These are phyloP conservation scores for Metschnikowia kofuensis DNA, from an alignment of 805 yeast species.

Conservation along the genomic window DNA sequence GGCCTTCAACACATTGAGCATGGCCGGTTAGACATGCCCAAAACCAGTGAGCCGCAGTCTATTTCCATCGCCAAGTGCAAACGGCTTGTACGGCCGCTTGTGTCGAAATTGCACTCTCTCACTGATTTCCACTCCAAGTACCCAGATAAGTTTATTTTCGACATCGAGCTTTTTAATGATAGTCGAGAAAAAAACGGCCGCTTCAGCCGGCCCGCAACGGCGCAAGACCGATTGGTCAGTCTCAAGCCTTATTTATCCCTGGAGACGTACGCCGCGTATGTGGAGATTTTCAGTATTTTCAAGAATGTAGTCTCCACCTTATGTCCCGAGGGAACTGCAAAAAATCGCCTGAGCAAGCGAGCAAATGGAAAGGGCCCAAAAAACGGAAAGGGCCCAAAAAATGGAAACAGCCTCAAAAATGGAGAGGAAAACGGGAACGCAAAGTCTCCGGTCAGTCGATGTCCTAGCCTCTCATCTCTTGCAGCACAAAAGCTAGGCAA, in stretches of 20 bases:
- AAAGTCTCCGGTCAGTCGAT: neutral
- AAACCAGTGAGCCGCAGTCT: neutral
- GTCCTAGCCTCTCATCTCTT: slow-evolving; percentile 21
- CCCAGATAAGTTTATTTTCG: slow-evolving; percentile 20
- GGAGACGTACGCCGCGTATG: slow-evolving; percentile 28
- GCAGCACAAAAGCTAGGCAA: slow-evolving; percentile 31
- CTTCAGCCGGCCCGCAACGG: slow-evolving; percentile 16
- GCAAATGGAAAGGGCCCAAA: neutral
- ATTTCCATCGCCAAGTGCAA: slow-evolving; percentile 27
- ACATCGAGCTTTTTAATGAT: slow-evolving; percentile 2
- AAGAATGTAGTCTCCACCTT: slow-evolving; percentile 23
- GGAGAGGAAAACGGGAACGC: neutral
- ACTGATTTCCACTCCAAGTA: slow-evolving; percentile 27
- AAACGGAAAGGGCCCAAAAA: too few relatives aligned
- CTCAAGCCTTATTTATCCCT: slow-evolving; percentile 25
- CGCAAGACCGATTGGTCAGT: slow-evolving; percentile 22
- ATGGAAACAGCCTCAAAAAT: too few relatives aligned
- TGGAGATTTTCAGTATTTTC: slow-evolving; percentile 32
- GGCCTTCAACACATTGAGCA: neutral
- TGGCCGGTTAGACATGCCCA: slow-evolving; percentile 1
- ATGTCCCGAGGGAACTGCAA: slow-evolving; percentile 1
- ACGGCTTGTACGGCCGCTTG: slow-evolving; percentile 35
- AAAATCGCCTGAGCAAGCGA: neutral
- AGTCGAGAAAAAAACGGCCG: neutral
- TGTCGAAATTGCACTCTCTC: slow-evolving; percentile 34